Base-by-base conservation (phyloP, 129 eudicot species). In the Arctium lappa region DNA sequence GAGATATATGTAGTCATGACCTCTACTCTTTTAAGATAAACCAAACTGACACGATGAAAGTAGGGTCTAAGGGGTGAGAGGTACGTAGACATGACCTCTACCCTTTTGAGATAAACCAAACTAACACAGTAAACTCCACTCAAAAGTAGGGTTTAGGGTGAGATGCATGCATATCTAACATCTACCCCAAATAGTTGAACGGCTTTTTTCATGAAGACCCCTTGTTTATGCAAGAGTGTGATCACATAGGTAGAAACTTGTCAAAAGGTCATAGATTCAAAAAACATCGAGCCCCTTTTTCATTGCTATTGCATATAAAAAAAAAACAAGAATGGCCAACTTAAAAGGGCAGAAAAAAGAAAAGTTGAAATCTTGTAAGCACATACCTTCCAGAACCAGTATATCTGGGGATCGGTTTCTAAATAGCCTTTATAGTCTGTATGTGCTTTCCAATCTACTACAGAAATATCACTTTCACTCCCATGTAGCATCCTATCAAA, bases 311-410 rank as follows among this genome's bases (percentile, higher is more conserved):
- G 32, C 53, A 76, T 18, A 42, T 1, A 76, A 22, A 36, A 66
- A 60, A 60, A 0, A 56, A 56, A 7, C 7, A 15, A 29, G 22
- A 13, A 8, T 8, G 3, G 18, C 29, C 29, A n/a, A 5, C 27
- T 60, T 60, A 60, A 60, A n/a, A 4, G 8, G 39, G 68, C 37
- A 16, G 78, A 30, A 36, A 72, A 33, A 46, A 76, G 18, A 2
- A 44, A 3, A 62, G 15, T 12, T 13, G 4, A n/a, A 73, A 29
- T 34, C 13, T 32, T 29, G 38, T 16, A 56, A 40, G 56, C 27
- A 84, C 81, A 65, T 88, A 92, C 97, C 97, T 92, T 75, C 97
- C 94, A 90, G 78, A 92, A 90, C 97, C 94, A 92, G 42, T 48
- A 65, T 78, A 92, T 88, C 84, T 85, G 92, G 84, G 86, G 85